A percentile compares a stretch with the other conserved stretches of the same genome.
Conservation (phyloP, 2,329 filamentous ascomycete genomes). For the Exophiala calicioides region DNA sequence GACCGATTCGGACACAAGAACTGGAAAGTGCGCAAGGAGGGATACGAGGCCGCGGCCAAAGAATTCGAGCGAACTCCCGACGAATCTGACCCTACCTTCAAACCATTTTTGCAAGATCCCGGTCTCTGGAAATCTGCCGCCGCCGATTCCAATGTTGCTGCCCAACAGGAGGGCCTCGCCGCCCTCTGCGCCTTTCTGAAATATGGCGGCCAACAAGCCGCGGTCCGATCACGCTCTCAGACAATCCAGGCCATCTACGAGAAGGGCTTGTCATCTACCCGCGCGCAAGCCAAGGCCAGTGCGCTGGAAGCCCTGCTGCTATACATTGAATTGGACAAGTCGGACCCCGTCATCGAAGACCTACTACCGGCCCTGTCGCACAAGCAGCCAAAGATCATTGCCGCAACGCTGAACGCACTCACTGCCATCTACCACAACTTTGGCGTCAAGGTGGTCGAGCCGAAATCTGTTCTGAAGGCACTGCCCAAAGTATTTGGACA, state of each 20-base stretch:
- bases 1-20: slow-evolving; percentile 57
- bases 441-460: slow-evolving; percentile 90
- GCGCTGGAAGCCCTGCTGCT: slow-evolving; percentile 83
- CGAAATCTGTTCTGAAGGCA: slow-evolving; percentile 84
- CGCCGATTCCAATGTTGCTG: slow-evolving; percentile 92
- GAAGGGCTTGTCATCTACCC: slow-evolving; percentile 84
- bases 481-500: slow-evolving; percentile 92
- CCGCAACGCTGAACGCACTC: slow-evolving; percentile 71
- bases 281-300: slow-evolving; percentile 84
- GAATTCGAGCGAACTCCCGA: slow-evolving; percentile 81
- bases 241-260: slow-evolving; percentile 81
- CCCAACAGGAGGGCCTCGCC: slow-evolving; percentile 87
- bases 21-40: slow-evolving; percentile 96
- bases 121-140: slow-evolving; percentile 89
- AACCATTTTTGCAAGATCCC: slow-evolving; percentile 82
- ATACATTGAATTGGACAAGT: slow-evolving; percentile 84
- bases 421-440: slow-evolving; percentile 89
- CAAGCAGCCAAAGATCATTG: slow-evolving; percentile 88
- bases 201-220: slow-evolving; percentile 76
- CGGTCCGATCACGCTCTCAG: slow-evolving; percentile 66
- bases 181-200: slow-evolving; percentile 91
- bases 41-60: slow-evolving; percentile 89
- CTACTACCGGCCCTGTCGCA: slow-evolving; percentile 78
- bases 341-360: slow-evolving; percentile 86
- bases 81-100: slow-evolving; percentile 81